Conservation (phyloP, 2,329 filamentous ascomycete species). For the Helminthosporium solani region DNA sequence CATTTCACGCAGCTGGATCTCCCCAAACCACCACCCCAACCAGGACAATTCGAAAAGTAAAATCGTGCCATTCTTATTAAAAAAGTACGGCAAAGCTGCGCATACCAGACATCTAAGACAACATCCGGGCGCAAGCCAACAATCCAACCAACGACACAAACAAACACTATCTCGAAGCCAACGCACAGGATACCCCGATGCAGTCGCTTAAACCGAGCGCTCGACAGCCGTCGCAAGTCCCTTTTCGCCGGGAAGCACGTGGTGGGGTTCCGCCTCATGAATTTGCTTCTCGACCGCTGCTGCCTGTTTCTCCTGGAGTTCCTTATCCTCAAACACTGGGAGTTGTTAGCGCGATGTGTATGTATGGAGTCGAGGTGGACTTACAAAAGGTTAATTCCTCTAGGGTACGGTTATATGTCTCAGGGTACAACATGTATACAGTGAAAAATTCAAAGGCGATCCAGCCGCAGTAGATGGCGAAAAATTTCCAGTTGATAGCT, state of each 20-base stretch:
- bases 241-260: conserved; percentile 4
- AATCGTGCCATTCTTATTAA: no score
- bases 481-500: conserved; percentile 56
- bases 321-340: conserved; percentile 40
- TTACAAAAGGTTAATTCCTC: conserved; percentile 61
- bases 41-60: no score
- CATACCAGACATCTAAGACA: no score
- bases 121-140: no score
- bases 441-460: conserved; percentile 56
- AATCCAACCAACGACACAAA: no score
- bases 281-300: conserved; percentile 39
- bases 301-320: conserved; percentile 33
- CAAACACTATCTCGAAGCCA: no score
- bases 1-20: no score
- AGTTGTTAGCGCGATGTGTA: no score
- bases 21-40: no score
- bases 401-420: conserved; percentile 55
- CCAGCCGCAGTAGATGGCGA: conserved; percentile 58
- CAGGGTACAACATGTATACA: conserved; percentile 62
- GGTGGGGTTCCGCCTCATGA: conserved; percentile 15
- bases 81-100: no score
- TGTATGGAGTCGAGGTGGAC: no score
- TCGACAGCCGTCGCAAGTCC: not conserved
- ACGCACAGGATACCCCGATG: no score
- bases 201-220: conserved; percentile 3